These are phyloP conservation scores for Triadica sebifera DNA, from an alignment of 345 rosid genomes.

Conservation along the genomic window DNA sequence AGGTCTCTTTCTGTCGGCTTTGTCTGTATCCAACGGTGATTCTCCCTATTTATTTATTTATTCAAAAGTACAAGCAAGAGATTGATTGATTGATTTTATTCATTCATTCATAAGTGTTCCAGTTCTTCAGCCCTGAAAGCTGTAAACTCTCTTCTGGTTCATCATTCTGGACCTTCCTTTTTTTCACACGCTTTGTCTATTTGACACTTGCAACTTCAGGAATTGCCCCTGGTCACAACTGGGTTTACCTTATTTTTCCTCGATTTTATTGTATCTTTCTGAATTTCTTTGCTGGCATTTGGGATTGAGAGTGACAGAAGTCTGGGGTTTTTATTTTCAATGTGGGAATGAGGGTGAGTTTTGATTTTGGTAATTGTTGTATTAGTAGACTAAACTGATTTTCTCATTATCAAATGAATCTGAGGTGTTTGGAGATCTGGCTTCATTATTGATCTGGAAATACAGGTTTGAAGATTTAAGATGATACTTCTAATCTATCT, in stretches of 20 bases:
- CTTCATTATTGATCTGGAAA: constrained; percentile 35
- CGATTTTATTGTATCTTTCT: neutral
- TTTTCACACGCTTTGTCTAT: neutral
- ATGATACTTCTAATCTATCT: neutral
- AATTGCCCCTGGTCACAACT: constrained; percentile 15
- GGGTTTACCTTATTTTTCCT: constrained; percentile 18
- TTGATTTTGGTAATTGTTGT: constrained; percentile 26
- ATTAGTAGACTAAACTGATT: constrained; percentile 23
- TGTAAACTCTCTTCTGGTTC: neutral
- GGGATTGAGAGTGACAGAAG: neutral
- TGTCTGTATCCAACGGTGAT: constrained; percentile 75
- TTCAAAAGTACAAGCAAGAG: constrained; percentile 39
- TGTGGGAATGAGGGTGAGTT: constrained; percentile 35
- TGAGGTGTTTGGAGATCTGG: constrained; percentile 47
- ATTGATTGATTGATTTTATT: constrained; percentile 10
- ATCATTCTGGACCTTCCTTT: constrained; percentile 16
- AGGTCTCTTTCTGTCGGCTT: constrained; percentile 90
- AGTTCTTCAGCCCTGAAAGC: constrained; percentile 6
- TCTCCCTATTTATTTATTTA: constrained; percentile 31
- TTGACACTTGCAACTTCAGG: constrained; percentile 20
- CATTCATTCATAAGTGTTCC: constrained; percentile 18
- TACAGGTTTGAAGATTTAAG: constrained; percentile 34
- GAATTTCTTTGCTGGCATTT: constrained; percentile 1
- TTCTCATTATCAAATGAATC: constrained; percentile 53
- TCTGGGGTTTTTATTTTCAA: constrained; percentile 22